Percentiles rank a stretch among this genome's conserved stretches.
These are phyloP conservation scores for Pleurotus ostreatus DNA, from an alignment of 768 basidiomycete species.

Conservation along the genomic window DNA sequence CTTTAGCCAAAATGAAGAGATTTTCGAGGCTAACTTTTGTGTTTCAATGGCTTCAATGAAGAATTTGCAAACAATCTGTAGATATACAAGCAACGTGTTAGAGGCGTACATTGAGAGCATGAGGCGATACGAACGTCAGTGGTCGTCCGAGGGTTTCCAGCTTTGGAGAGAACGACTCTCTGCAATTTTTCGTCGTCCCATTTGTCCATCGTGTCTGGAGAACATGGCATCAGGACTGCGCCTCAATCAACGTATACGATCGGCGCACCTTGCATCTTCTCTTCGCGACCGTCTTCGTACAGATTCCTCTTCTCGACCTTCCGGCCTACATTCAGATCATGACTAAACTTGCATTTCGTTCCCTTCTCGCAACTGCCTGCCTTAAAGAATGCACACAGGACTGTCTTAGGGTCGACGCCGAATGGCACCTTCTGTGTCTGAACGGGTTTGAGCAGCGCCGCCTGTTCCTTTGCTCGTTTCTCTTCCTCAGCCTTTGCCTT, in stretches of 20 bases:
- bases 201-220: constrained; percentile 89
- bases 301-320: constrained; percentile 96
- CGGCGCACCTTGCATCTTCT: constrained; percentile 65
- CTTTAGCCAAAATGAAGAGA: neutral
- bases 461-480: constrained; percentile 81
- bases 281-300: constrained; percentile 84
- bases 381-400: constrained; percentile 91
- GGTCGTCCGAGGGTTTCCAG: constrained; percentile 86
- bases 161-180: constrained; percentile 81
- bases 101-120: neutral
- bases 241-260: neutral
- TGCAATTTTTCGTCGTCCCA: constrained; percentile 96
- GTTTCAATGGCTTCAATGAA: constrained; percentile 96
- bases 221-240: neutral
- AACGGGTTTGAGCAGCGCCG: constrained; percentile 75
- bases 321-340: constrained; percentile 82
- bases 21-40: constrained; percentile 52
- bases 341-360: constrained; percentile 94
- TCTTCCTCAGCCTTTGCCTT: constrained; percentile 79
- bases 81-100: neutral
- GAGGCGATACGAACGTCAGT: constrained; percentile 63
- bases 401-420: constrained; percentile 93
- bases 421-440: constrained; percentile 87
- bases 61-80: constrained; percentile 93
- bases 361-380: constrained; percentile 93